Conservation (phyloP, 169 alveolate genomes). For the Cryptosporidium bovis region DNA sequence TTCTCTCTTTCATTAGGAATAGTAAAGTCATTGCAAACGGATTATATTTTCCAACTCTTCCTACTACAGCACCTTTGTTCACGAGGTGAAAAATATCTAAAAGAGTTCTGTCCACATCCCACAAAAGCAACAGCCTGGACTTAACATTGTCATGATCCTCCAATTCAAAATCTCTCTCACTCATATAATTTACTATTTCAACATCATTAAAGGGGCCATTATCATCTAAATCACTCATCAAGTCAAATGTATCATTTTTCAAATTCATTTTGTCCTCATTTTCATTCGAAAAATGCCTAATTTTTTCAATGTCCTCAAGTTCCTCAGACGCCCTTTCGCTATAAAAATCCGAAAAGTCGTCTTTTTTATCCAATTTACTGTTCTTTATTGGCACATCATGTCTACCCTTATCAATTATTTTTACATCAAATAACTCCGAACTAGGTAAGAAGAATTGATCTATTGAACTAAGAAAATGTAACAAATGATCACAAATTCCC, state of each 20-base stretch:
- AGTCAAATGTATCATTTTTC: not conserved
- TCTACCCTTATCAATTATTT: constrained; percentile 5
- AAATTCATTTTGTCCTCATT: not conserved
- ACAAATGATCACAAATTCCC: constrained; percentile 24
- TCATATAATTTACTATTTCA: constrained; percentile 14
- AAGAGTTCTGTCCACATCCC: constrained; percentile 67
- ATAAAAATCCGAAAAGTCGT: not conserved
- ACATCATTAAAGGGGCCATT: not conserved
- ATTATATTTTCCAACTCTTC: constrained; percentile 44
- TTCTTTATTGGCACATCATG: not conserved
- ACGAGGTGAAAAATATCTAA: constrained; percentile 14
- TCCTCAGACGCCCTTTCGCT: constrained; percentile 29
- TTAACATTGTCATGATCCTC: constrained; percentile 11
- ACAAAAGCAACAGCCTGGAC: constrained; percentile 32
- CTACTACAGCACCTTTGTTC: constrained; percentile 8
- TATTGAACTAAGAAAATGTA: constrained; percentile 28
- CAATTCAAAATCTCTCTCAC: constrained; percentile 43
- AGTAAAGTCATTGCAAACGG: constrained; percentile 47
- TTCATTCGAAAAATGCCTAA: constrained; percentile 35
- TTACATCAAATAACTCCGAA: constrained; percentile 42
- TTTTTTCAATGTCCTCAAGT: constrained; percentile 24
- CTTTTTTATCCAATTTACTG: not conserved
- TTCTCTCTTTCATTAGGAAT: constrained; percentile 47
- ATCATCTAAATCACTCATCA: not conserved
- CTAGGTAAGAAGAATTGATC: constrained; percentile 54